Evolutionary conservation across 306 rosid genomes (phyloP), one percentile per base, ranked within the genome.

Genomic region (Chamaecrista fasciculata): DNA sequence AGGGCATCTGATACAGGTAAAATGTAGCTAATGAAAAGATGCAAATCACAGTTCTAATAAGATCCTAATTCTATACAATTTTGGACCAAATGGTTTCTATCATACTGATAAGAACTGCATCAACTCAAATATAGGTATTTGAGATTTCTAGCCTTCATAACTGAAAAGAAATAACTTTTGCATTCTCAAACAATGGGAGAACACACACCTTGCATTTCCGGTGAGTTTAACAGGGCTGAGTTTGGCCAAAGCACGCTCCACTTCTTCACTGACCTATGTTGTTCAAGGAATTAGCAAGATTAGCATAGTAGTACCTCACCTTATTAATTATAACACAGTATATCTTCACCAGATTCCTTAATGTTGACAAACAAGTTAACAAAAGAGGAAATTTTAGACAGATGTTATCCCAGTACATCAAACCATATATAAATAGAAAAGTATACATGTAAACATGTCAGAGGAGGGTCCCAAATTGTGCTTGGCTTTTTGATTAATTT

Each of bases 181-280:
- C 56, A 20, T 50, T 72, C 44, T 15, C 66, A 34, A 59, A 8
- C 69, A 19, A 23, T 18, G 49, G 8, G 52, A 61, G 50, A 79
- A 81, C 89, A 78, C 89, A 78, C 75, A 91, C 97, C 96, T 59
- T 59, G 44, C 65, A 59, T 59, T 86, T 53, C 75, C 91, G 67
- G 83, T 66, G 36, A 85, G 69, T 58, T 79, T 80, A 66, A 44
- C 81, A 56, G 64, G 82, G 61, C 79, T 92, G 42, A 86, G 46
- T 75, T 84, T 89, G 8, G 81, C 70, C 79, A 91, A 80, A 67
- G 93, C 96, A 37, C 93, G 91, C 78, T 86, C 96, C 64, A 89
- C 85, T 76, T 91, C 97, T 84, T 91, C 94, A 65, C 93, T 89
- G 56, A 91, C 96, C 97, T 91, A 64, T 90, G 67, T 70, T 42